Percentiles rank a stretch among this genome's conserved stretches.
These are phyloP conservation scores for Irpex lacteus DNA, from an alignment of 1,284 basidiomycete genomes.

Conservation along the genomic window DNA sequence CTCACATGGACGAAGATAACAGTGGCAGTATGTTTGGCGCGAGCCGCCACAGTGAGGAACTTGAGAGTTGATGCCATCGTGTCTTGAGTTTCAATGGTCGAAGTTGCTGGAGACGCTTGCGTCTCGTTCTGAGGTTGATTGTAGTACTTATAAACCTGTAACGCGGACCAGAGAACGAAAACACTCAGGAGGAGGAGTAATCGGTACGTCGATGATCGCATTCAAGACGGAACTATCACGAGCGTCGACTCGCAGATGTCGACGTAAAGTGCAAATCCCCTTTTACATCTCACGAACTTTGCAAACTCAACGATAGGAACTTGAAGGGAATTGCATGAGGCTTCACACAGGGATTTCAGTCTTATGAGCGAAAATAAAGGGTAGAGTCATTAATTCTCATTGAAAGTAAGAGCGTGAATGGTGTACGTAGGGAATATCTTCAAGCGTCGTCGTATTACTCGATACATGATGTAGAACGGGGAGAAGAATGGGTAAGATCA, in stretches of 20 bases:
- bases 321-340: no score
- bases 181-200: background rate
- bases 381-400: background rate
- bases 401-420: background rate
- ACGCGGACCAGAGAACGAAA: background rate
- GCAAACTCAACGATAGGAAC: no score
- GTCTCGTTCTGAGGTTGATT: background rate
- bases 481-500: conserved; percentile 9
- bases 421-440: conserved; percentile 1
- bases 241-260: background rate
- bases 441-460: conserved; percentile 5
- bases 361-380: background rate
- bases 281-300: no score
- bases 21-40: conserved; percentile 75
- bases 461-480: conserved; percentile 13
- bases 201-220: background rate
- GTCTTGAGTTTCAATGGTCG: background rate
- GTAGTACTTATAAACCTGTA: background rate
- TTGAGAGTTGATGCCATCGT: conserved; percentile 40
- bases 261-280: no score
- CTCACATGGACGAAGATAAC: conserved; percentile 87
- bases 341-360: no score
- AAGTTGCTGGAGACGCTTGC: background rate
- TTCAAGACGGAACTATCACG: background rate
- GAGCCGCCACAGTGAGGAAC: conserved; percentile 51